These are phyloP conservation scores for Zygosaccharomyces pseudobailii DNA, from an alignment of 1,139 yeast genomes.

Conservation along the genomic window DNA sequence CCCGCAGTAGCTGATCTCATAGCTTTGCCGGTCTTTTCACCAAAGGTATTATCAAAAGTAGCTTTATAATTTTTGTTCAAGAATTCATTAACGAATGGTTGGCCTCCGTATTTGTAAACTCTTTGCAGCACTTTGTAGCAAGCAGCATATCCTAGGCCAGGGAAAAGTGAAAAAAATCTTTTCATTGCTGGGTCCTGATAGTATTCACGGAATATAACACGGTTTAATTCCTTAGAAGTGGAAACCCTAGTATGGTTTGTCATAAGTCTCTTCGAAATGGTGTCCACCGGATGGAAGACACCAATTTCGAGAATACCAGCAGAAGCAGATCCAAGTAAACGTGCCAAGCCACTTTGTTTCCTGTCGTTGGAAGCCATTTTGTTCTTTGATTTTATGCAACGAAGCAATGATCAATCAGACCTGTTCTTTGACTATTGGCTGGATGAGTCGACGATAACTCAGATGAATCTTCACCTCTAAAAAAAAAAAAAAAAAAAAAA, in stretches of 20 bases:
- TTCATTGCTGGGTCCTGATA: slow-evolving; percentile 67
- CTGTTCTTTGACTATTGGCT: background rate
- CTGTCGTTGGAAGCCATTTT: slow-evolving; percentile 58
- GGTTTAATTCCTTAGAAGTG: slow-evolving; percentile 61
- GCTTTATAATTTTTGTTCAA: slow-evolving; percentile 69
- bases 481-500: background rate
- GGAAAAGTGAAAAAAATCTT: slow-evolving; percentile 81
- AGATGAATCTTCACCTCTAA: background rate
- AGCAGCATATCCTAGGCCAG: slow-evolving; percentile 98
- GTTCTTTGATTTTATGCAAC: background rate
- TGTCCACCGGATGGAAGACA: slow-evolving; percentile 98
- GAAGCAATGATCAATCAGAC: background rate
- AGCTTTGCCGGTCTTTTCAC: slow-evolving; percentile 95
- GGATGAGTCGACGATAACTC: background rate
- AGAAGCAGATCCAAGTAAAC: slow-evolving; percentile 93
- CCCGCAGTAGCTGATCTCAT: slow-evolving; percentile 97
- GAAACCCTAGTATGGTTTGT: slow-evolving; percentile 78
- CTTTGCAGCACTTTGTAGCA: slow-evolving; percentile 94
- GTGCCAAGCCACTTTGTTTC: slow-evolving; percentile 85
- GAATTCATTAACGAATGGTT: slow-evolving; percentile 95
- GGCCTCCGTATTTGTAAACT: slow-evolving; percentile 98
- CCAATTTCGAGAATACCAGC: slow-evolving; percentile 97
- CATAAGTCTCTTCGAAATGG: slow-evolving; percentile 96
- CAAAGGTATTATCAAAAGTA: slow-evolving; percentile 70
- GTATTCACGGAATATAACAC: slow-evolving; percentile 80